Evolutionary conservation across 768 basidiomycete species (phyloP).

Genomic region (Agaricus subrufescens): DNA sequence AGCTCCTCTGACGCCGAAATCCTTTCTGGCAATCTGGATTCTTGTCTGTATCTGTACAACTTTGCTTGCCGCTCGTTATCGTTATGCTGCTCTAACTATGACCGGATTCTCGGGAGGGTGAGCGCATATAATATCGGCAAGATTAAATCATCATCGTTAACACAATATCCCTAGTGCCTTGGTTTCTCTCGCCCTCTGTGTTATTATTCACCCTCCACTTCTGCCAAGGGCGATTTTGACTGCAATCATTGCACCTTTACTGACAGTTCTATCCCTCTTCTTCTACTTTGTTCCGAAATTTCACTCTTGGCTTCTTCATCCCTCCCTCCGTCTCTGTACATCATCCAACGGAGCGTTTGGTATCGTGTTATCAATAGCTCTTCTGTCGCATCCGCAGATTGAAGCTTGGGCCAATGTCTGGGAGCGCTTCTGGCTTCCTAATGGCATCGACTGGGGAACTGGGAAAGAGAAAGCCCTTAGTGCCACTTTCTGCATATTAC

Average conservation of each 20-base stretch:
- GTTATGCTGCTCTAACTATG: constrained; percentile 43
- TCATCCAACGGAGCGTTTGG: constrained; percentile 57
- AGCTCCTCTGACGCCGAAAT: constrained; percentile 35
- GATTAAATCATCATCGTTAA: neutral
- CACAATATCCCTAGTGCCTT: constrained; percentile 34
- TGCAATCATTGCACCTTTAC: constrained; percentile 26
- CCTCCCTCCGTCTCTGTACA: constrained; percentile 44
- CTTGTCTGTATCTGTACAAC: constrained; percentile 44
- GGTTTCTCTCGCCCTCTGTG: constrained; percentile 29
- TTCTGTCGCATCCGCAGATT: constrained; percentile 42
- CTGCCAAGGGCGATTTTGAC: constrained; percentile 41
- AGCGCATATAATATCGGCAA: constrained; percentile 9
- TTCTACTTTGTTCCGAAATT: constrained; percentile 43
- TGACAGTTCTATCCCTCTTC: constrained; percentile 30
- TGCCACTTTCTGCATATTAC: constrained; percentile 50
- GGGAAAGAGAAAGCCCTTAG: constrained; percentile 53
- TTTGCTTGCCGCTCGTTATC: constrained; percentile 51
- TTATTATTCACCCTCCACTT: constrained; percentile 52
- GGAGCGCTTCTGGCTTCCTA: constrained; percentile 54
- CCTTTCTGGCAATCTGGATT: constrained; percentile 60
- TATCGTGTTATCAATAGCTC: constrained; percentile 44
- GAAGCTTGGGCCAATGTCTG: constrained; percentile 54
- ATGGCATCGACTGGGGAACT: constrained; percentile 45
- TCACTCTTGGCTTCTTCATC: constrained; percentile 33
- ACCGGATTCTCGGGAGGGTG: constrained; percentile 54